Base-by-base conservation (phyloP, 2,329 filamentous ascomycete species). In the Tolypocladium amazonense region DNA sequence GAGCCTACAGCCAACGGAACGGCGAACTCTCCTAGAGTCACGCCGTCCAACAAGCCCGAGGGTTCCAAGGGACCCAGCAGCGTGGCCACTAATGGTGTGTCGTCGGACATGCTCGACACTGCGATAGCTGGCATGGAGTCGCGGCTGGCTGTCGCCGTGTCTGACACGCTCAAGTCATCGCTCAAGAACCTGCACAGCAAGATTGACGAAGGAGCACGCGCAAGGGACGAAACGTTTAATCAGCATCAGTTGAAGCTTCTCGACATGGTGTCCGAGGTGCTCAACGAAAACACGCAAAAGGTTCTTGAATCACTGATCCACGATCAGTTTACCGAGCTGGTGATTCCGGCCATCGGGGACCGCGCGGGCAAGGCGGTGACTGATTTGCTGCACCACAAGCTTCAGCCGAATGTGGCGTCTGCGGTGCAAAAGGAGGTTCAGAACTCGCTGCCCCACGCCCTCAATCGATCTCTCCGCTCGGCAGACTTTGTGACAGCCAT, bases 231-330 rank as follows among this genome's bases (percentile, higher is more conserved):
- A 56, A 77, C 75, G 61, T 84, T 84, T 66, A 77, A 79, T 60
- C 71, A 76, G 64, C 79, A 79, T 61, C 81, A 84, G 67, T 72
- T 79, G 23, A 79, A 80, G 65, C 73, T 86, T 23, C 75, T 86
- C 50, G 79, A 83, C 62, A 78, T 82, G 70, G 81, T 86, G 43
- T 84, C 82, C 5, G 76, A 81, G 39, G 82, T 86, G 39, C 76
- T 88, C 56, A 85, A 83, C 63, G 79, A 81, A 62, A 86, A 86
- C 68, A 85, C 83, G 25, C 81, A 87, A 72, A 87, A 88, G 67
- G 89, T 90, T 27, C 81, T 97, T 43, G 81, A 86, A 62, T 86
- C 85, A 62, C 89, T 96, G 65, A 87, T 96, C 57, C 83, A 85
- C 55, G 81, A 86, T 56, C 88, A 89, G 71, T 90, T 96, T 64